Evolutionary conservation across 768 basidiomycete species (phyloP).

Genomic region (Mycena sanguinolenta): DNA sequence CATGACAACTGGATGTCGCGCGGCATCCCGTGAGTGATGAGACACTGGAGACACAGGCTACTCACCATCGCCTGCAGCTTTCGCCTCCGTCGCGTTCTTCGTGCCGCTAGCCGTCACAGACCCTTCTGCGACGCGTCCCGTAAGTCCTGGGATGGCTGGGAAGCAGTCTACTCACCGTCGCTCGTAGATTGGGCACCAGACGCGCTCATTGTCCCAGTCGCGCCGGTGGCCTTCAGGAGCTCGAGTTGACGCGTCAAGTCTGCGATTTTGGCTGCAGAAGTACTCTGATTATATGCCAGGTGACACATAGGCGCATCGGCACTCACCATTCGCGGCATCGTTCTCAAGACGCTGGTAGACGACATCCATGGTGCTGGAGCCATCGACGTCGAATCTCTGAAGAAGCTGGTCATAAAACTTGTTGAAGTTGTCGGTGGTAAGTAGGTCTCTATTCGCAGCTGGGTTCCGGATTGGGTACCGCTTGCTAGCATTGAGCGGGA

Average conservation of each 20-base stretch:
- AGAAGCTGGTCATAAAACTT: neutral
- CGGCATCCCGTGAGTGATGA: too few species aligned
- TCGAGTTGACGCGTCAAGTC: neutral
- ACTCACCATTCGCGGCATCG: neutral
- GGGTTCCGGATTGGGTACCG: too few species aligned
- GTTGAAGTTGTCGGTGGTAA: neutral
- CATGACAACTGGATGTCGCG: too few species aligned
- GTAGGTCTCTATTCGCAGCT: neutral
- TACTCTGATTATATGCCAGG: neutral
- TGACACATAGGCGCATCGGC: too few species aligned
- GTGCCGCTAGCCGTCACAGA: too few species aligned
- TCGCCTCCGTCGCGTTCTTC: too few species aligned
- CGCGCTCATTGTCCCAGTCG: too few species aligned
- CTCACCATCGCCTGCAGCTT: too few species aligned
- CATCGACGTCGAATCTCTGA: slow-evolving; percentile 1
- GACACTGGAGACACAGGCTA: too few species aligned
- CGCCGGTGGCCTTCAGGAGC: neutral
- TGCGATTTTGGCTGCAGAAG: neutral
- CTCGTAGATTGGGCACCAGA: neutral
- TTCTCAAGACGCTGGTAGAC: slow-evolving; percentile 1
- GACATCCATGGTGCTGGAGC: neutral
- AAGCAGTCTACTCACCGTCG: neutral
- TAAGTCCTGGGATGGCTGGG: neutral
- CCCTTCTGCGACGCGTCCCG: too few species aligned
- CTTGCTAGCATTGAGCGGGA: too few species aligned